Percentiles rank a stretch among this genome's conserved stretches.
Conservation (phyloP, 176 grass and related monocot species). For the Aegilops umbellulata region DNA sequence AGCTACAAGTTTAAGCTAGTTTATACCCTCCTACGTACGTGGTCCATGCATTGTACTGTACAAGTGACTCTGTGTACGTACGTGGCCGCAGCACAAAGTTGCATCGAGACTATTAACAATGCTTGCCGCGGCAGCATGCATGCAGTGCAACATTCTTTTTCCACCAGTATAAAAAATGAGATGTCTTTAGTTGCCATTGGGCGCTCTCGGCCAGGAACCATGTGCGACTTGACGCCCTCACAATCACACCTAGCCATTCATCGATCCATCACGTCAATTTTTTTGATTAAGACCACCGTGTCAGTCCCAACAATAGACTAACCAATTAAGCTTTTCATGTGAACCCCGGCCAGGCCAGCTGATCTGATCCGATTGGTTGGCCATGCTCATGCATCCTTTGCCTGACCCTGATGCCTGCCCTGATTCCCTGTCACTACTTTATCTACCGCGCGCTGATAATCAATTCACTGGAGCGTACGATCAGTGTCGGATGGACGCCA, state of each 20-base stretch:
- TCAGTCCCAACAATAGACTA: too few species aligned
- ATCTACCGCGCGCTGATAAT: background rate
- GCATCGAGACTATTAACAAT: background rate
- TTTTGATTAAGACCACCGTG: background rate
- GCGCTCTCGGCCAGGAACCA: background rate
- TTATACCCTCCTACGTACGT: background rate
- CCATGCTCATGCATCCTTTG: background rate
- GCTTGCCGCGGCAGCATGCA: background rate
- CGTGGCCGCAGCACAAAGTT: background rate
- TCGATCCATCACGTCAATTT: background rate
- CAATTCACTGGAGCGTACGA: background rate
- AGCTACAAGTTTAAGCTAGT: background rate
- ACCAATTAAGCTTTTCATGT: background rate
- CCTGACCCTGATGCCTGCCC: background rate
- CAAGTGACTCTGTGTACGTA: background rate
- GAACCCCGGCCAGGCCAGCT: background rate
- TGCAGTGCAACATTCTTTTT: background rate
- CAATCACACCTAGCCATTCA: background rate
- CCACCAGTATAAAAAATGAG: background rate
- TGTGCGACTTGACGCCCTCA: slow-evolving; percentile 14
- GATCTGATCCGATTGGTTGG: background rate
- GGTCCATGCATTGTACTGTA: background rate
- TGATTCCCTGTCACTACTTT: slow-evolving; percentile 5
- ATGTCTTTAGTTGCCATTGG: background rate
- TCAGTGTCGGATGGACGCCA: background rate